Conservation (phyloP, 257 asterid genomes). For the Phtheirospermum japonicum region DNA sequence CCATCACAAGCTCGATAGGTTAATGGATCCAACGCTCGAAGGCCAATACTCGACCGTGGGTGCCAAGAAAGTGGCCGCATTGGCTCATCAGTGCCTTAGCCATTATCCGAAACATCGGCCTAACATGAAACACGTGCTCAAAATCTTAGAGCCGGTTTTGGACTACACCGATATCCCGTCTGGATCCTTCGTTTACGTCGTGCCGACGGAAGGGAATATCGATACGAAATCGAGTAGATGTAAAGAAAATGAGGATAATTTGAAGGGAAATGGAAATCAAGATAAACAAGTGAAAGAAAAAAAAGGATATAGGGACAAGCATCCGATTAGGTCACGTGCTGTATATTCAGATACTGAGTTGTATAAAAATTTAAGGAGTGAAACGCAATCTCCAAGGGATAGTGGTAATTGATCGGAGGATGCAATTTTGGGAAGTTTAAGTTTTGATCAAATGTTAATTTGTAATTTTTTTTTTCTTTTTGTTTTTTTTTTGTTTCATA, state of each 20-base stretch:
- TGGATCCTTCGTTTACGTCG: constrained; percentile 55
- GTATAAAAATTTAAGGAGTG: constrained; percentile 29
- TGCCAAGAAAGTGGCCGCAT: constrained; percentile 60
- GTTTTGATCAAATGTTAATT: constrained; percentile 28
- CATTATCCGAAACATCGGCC: constrained; percentile 62
- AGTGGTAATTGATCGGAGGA: constrained; percentile 23
- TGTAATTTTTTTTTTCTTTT: not conserved
- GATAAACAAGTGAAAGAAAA: constrained; percentile 20
- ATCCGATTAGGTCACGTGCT: constrained; percentile 39
- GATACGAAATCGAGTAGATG: constrained; percentile 21
- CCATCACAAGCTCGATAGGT: constrained; percentile 47
- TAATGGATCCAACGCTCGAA: constrained; percentile 72
- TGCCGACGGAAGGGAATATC: constrained; percentile 32
- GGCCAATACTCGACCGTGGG: constrained; percentile 68
- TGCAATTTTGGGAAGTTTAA: constrained; percentile 10
- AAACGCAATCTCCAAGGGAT: constrained; percentile 27
- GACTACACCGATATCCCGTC: constrained; percentile 42
- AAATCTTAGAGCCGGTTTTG: constrained; percentile 46
- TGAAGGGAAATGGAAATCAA: constrained; percentile 14
- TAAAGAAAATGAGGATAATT: constrained; percentile 18
- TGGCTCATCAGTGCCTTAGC: constrained; percentile 65
- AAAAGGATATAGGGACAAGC: constrained; percentile 48
- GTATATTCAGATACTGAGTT: constrained; percentile 51
- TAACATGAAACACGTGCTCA: constrained; percentile 57
- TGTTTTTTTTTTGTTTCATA: constrained; percentile 14